phyloP scores from a whole-genome alignment of 352 stramenopile genomes.

The Thraustotheca clavata region DNA sequence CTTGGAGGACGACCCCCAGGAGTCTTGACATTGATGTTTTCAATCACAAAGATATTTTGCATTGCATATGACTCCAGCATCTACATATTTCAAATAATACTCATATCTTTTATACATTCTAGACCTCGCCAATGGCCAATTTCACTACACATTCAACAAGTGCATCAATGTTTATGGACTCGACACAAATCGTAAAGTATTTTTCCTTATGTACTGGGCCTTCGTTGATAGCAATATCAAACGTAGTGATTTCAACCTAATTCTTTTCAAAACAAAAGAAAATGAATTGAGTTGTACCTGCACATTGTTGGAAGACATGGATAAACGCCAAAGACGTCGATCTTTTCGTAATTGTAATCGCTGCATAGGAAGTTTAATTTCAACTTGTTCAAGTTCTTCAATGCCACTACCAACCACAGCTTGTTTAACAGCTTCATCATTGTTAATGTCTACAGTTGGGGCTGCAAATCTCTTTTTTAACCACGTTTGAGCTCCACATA shows the following conservation, averaged over 20 bases:
- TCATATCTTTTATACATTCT: neutral
- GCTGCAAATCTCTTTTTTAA: constrained; percentile 13
- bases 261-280: neutral
- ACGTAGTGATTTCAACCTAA: constrained; percentile 12
- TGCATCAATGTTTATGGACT: constrained; percentile 17
- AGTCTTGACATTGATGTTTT: constrained; percentile 15
- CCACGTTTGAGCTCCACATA: constrained; percentile 15
- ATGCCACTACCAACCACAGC: constrained; percentile 16
- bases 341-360: constrained; percentile 7
- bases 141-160: constrained; percentile 18
- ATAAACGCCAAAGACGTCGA: constrained; percentile 17
- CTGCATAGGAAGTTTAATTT: constrained; percentile 20
- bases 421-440: constrained; percentile 14
- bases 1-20: neutral
- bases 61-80: constrained; percentile 18
- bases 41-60: constrained; percentile 22
- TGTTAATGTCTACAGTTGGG: constrained; percentile 5
- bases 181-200: constrained; percentile 20
- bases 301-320: neutral
- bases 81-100: neutral
- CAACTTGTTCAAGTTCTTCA: constrained; percentile 20
- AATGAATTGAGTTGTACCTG: constrained; percentile 12
- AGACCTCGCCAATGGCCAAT: constrained; percentile 3
- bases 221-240: neutral
- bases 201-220: neutral